Evolutionary conservation across 2,329 filamentous ascomycete species (phyloP), one percentile per base, ranked within the genome.

Genomic region (Grosmannia huntii): DNA sequence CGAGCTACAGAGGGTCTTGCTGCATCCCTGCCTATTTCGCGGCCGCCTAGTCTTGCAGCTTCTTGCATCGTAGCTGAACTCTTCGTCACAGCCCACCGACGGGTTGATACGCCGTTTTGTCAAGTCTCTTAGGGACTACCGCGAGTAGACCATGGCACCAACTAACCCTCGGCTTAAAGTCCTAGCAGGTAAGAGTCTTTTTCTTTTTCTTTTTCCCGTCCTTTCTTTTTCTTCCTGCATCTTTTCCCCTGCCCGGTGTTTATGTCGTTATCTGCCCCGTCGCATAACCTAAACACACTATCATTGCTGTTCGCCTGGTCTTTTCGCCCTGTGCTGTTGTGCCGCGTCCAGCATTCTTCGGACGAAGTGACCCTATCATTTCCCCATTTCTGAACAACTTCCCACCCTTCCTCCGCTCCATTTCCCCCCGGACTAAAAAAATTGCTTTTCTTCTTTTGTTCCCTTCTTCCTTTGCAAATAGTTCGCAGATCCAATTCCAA

Each of bases 101-200:
- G 27, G 41, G 33, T 33, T 19, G 27, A 49, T 56, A 49, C 41
- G 27, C 54, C 19, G n/a, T 49, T 49, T 36, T 38, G 52, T 19
- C 21, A 41, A 41, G 50, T 31, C 50, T 27, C 33, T 12, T 9
- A 36, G 51, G 7, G 21, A 31, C 28, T 52, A 52, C 50, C 27
- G 31, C 19, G 21, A 25, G 31, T 38, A 54, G n/a, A 54, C 67
- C 65, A 82, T 82, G 80, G 79, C 78, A 72, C 79, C 80, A 71
- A 73, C 76, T 70, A 74, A 79, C 70, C 78, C 80, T 72, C 78
- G 79, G 72, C 75, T 79, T 71, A 81, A 77, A 74, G 75, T 81
- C 71, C 75, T 82, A 69, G 80, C 78, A 77, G 80, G 80, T 82
- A 72, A 72, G 80, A 78, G 67, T 62, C 16, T 54, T 55, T 33